Evolutionary conservation across 2,329 filamentous ascomycete genomes (phyloP).

Genomic region (Microcyclospora pomicola): DNA sequence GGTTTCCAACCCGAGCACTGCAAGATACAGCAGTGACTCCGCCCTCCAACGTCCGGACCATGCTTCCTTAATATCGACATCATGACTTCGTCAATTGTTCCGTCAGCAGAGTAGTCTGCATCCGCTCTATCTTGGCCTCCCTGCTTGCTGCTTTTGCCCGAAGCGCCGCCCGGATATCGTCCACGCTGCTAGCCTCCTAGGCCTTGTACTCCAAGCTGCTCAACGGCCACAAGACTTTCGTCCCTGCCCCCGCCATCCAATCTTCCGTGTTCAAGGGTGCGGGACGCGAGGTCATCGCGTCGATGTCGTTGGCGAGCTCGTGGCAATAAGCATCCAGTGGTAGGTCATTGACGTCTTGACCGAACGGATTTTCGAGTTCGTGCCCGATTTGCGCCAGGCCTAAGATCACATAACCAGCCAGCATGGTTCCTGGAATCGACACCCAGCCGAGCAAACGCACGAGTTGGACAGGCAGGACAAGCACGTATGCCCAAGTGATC

Average conservation of each 20-base stretch:
- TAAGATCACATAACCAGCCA: conserved; percentile 64
- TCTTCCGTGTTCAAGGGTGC: conserved; percentile 35
- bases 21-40: too few relatives aligned
- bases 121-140: conserved; percentile 14
- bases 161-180: conserved; percentile 31
- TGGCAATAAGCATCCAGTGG: conserved; percentile 64
- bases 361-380: conserved; percentile 78
- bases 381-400: conserved; percentile 62
- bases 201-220: conserved; percentile 26
- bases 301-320: conserved; percentile 59
- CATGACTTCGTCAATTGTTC: conserved; percentile 4
- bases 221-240: conserved; percentile 46
- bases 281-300: conserved; percentile 51
- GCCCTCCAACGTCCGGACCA: too few relatives aligned
- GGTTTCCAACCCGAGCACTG: too few relatives aligned
- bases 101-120: conserved; percentile 11
- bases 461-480: conserved; percentile 72
- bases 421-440: conserved; percentile 61
- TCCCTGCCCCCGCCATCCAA: conserved; percentile 36
- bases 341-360: conserved; percentile 69
- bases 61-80: too few relatives aligned
- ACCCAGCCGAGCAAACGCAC: conserved; percentile 51
- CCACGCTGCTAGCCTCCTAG: conserved; percentile 25
- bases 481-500: conserved; percentile 73
- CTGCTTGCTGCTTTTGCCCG: conserved; percentile 25